Conservation (phyloP, 768 basidiomycete genomes). For the Hortiboletus flavorubellus region DNA sequence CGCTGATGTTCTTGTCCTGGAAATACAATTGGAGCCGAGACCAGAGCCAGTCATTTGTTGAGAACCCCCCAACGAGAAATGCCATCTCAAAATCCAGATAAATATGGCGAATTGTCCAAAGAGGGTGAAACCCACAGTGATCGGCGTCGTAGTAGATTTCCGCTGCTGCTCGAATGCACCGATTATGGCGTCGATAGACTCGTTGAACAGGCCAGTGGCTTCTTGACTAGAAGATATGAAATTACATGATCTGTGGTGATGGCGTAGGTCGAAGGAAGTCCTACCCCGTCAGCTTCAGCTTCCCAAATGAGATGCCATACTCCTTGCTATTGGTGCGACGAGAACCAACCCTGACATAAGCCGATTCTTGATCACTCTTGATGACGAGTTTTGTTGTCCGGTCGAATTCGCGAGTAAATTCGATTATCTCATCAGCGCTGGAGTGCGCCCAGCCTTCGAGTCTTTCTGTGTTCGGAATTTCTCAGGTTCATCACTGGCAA, state of each 20-base stretch:
- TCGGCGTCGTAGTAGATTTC: not conserved
- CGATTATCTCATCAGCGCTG: not conserved
- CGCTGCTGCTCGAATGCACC: slow-evolving; percentile 10
- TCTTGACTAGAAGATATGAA: not conserved
- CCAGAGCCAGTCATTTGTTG: slow-evolving; percentile 11
- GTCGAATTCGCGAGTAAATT: slow-evolving; percentile 7
- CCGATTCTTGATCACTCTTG: slow-evolving; percentile 6
- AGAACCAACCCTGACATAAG: slow-evolving; percentile 6
- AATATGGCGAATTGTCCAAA: not conserved
- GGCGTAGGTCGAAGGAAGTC: not conserved
- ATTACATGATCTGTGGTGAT: not conserved
- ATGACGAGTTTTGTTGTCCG: not conserved
- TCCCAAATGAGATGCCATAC: slow-evolving; percentile 3
- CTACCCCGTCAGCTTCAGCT: slow-evolving; percentile 14
- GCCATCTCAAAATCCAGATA: not conserved
- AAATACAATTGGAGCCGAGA: slow-evolving; percentile 13
- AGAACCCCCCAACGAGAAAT: slow-evolving; percentile 14
- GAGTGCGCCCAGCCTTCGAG: slow-evolving; percentile 2
- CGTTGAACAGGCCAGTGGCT: slow-evolving; percentile 10
- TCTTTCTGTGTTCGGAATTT: not conserved
- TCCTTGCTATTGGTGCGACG: not conserved
- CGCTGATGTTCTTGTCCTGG: not conserved
- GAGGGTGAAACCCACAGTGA: not conserved
- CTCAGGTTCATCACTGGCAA: not conserved
- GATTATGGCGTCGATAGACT: slow-evolving; percentile 8